Percentiles rank a stretch among this genome's conserved stretches.
These are phyloP conservation scores for Chrysochromulina tobinii DNA, from an alignment of 78 protist genomes.

Conservation along the genomic window DNA sequence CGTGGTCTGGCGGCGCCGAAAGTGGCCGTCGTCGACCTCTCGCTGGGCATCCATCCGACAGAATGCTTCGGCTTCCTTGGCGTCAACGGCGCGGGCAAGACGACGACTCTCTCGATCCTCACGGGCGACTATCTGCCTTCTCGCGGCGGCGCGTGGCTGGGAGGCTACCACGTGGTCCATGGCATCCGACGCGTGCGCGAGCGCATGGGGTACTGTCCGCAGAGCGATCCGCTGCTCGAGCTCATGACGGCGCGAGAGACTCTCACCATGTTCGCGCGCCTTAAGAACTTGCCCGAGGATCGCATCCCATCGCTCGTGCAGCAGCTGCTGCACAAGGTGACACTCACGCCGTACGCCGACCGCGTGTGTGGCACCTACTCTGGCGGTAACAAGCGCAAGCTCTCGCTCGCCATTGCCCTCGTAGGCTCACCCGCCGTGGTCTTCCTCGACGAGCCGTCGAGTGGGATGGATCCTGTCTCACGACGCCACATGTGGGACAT, in stretches of 20 bases:
- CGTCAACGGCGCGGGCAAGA: slow-evolving; percentile 72
- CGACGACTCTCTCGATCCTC: slow-evolving; percentile 81
- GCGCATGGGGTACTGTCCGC: slow-evolving; percentile 87
- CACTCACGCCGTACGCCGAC: not conserved
- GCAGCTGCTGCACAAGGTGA: not conserved
- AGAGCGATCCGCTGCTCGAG: slow-evolving; percentile 78
- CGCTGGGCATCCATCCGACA: not conserved
- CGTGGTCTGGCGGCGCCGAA: too few species aligned
- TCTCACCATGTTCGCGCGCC: slow-evolving; percentile 64
- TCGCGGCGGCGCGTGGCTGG: slow-evolving; percentile 59
- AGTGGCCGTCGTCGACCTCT: not conserved
- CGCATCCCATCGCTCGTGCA: not conserved
- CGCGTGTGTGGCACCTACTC: not conserved
- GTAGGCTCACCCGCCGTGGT: slow-evolving; percentile 66
- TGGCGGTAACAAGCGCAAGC: slow-evolving; percentile 78
- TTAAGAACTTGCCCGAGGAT: not conserved
- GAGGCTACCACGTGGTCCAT: not conserved
- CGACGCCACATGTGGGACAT: slow-evolving; percentile 76
- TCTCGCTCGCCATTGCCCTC: slow-evolving; percentile 67
- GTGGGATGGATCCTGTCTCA: slow-evolving; percentile 66
- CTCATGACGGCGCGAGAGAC: slow-evolving; percentile 71
- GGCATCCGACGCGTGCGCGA: slow-evolving; percentile 46
- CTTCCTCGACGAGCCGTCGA: slow-evolving; percentile 70
- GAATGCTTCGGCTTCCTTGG: slow-evolving; percentile 43
- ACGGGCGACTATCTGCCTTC: slow-evolving; percentile 75